Evolutionary conservation across 2,329 filamentous ascomycete genomes (phyloP), one percentile per base, ranked within the genome.

Genomic region (Talaromyces rugulosus): DNA sequence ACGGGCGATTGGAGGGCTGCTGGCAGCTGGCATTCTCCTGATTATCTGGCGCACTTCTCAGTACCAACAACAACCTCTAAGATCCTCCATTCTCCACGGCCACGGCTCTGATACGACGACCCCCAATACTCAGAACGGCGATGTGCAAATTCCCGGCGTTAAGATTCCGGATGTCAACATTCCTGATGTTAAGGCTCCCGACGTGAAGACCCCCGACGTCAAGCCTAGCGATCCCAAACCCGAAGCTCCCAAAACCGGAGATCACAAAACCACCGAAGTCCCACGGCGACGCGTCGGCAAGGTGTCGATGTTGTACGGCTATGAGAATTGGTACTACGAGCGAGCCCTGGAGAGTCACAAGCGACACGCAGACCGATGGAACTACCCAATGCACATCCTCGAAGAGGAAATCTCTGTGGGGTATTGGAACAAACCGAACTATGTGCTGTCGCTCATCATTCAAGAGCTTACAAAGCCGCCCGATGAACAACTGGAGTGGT

Each of bases 301-400:
- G 62, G 72, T 75, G 8, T 71, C 72, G 23, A 74, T 74, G 66
- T 61, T 74, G 7, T 75, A 71, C 62, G 73, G 72, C n/a, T 64
- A 68, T 30, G 64, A 64, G 5, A 72, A 72, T 44, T 55, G 67
- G 9, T 65, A 75, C 23, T 77, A 75, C 59, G 72, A 77, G 55
- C 65, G 68, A n/a, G 75, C 74, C 5, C 63, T 78, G 28, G 64
- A 68, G 18, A 74, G 66, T n/a, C 75, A 78, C 59, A 56, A 68
- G 53, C 65, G 68, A 34, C 75, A 77, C 56, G 73, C 73, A 12
- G 60, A 68, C 44, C 60, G 68, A 51, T 72, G 74, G 65, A 72
- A 72, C 4, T 78, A 78, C 51, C 68, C 68, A n/a, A 72, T 74
- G 66, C 61, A 70, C 50, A 68, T 77, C 3, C 66, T 78, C 36